Evolutionary conservation across 139 green algal genomes (phyloP), one percentile per base, ranked within the genome.

Genomic region (Chlorella vulgaris): DNA sequence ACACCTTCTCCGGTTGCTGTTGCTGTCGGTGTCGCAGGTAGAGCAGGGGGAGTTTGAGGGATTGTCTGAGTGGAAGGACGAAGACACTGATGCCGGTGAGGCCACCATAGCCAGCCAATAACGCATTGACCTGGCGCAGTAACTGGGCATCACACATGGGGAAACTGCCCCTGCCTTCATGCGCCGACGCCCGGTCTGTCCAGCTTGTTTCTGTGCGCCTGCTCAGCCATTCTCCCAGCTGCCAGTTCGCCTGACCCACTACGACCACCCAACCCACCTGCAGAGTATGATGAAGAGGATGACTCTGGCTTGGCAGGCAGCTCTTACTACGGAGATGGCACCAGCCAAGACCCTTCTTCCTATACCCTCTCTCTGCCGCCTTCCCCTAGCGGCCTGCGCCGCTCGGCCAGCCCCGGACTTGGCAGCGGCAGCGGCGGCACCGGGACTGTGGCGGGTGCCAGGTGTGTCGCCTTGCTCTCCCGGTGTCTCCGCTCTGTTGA

Each of bases 31-130:
- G n/a, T n/a, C 47, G 69, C 69, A 79, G 73, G 73, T 78, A 39
- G 67, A 78, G 40, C 78, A 84, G 68, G 68, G 78, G 35, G 68
- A 83, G 39, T 83, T 78, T 78, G 78, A 36, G 10, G 43, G 55
- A 26, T 51, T 78, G 51, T 38, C 78, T 0, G 67, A 76, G 4
- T 76, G 65, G 77, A 69, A 69, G 43, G 77, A 69, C 31, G 36
- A 36, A 0, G 77, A 83, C 66, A 76, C 77, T 0, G 77, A 83
- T 28, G 58, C 38, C 7, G 74, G 74, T 70, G 38, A 69, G 50
- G n/a, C n/a, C n/a, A n/a, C n/a, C n/a, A n/a, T n/a, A n/a, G n/a
- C n/a, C n/a, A n/a, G n/a, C n/a, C n/a, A n/a, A n/a, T n/a, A n/a
- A n/a, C n/a, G n/a, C n/a, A n/a, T n/a, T n/a, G n/a, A n/a, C n/a